Evolutionary conservation across 1,139 yeast species (phyloP).

Genomic region (Blastobotrys capitulatus): DNA sequence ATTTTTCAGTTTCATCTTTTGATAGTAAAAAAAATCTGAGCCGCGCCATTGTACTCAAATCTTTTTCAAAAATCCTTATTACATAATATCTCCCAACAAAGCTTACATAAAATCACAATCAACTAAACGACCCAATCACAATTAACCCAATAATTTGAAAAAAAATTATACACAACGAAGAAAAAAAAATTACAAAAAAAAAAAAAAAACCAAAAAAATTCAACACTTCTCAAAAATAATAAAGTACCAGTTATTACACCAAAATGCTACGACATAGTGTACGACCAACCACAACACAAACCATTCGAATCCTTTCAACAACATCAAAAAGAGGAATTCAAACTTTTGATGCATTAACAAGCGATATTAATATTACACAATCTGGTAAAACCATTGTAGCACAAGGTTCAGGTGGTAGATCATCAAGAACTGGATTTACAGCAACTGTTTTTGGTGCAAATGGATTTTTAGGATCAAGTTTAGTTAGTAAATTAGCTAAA

Average conservation of each 20-base stretch:
- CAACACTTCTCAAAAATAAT: neutral
- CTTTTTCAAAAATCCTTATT: neutral
- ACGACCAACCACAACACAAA: constrained; percentile 8
- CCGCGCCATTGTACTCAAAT: neutral
- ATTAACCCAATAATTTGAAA: neutral
- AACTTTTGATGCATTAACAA: constrained; percentile 36
- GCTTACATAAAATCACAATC: neutral
- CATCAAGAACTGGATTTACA: constrained; percentile 86
- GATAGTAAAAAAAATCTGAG: neutral
- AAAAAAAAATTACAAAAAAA: neutral
- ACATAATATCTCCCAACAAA: neutral
- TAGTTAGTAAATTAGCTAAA: constrained; percentile 67
- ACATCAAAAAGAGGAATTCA: constrained; percentile 35
- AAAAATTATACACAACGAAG: neutral
- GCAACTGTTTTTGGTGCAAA: constrained; percentile 85
- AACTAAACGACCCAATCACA: neutral
- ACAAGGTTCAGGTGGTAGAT: constrained; percentile 70
- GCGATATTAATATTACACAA: constrained; percentile 70
- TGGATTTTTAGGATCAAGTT: constrained; percentile 73
- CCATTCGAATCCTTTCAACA: neutral
- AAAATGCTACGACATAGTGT: constrained; percentile 10
- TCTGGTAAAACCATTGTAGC: constrained; percentile 68
- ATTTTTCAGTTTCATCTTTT: neutral
- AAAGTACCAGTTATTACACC: too few species aligned
- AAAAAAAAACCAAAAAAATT: neutral